phyloP scores from a whole-genome alignment of 164 flowering plant genomes.

The Euptelea pleiosperma region DNA sequence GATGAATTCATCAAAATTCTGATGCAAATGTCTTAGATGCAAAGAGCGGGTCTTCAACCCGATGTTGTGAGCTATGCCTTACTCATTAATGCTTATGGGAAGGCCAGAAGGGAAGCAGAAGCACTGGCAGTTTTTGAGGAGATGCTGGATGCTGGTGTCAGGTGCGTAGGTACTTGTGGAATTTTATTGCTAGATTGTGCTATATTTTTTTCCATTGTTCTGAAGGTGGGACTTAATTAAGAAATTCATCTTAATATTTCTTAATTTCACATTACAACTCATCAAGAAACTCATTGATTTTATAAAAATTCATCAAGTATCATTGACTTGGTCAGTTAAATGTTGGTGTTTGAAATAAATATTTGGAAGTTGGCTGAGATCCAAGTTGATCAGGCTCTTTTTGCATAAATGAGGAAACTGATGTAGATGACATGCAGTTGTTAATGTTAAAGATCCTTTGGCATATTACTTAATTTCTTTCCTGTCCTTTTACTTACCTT shows the following conservation, averaged over 20 bases:
- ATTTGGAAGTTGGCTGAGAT: too few relatives aligned
- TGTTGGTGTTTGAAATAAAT: too few relatives aligned
- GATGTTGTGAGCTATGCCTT: slow-evolving; percentile 94
- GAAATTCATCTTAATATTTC: background rate
- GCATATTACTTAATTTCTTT: too few relatives aligned
- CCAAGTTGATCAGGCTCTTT: too few relatives aligned
- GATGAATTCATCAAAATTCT: slow-evolving; percentile 17
- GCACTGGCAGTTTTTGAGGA: slow-evolving; percentile 97
- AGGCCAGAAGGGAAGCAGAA: slow-evolving; percentile 94
- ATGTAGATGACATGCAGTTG: too few relatives aligned
- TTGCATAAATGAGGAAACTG: too few relatives aligned
- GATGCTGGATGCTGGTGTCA: slow-evolving; percentile 96
- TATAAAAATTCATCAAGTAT: background rate
- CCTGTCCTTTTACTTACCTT: too few relatives aligned
- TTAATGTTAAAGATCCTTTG: too few relatives aligned
- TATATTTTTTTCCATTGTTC: background rate
- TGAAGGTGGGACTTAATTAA: background rate
- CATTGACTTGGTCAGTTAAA: too few relatives aligned
- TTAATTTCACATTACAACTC: background rate
- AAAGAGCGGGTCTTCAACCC: slow-evolving; percentile 76
- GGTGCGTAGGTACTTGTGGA: slow-evolving; percentile 38
- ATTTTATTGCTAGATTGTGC: background rate
- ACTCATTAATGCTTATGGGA: slow-evolving; percentile 89
- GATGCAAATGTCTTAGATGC: slow-evolving; percentile 61
- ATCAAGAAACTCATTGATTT: too few relatives aligned